Percentiles rank a stretch among this genome's conserved stretches.
phyloP scores from a whole-genome alignment of 805 yeast genomes.

The Wickerhamomyces chaumierensis region DNA sequence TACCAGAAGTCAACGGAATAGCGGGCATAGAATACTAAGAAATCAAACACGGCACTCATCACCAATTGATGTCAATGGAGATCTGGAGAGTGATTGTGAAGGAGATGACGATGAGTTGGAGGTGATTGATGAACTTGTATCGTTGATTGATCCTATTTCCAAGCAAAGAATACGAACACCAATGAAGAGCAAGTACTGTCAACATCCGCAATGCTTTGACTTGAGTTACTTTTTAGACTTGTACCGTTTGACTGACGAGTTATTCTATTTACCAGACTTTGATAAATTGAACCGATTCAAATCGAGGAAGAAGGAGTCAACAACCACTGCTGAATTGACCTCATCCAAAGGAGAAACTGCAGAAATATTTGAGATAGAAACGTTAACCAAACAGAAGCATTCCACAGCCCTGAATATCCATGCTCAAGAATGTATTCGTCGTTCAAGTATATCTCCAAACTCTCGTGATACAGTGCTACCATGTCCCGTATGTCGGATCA shows the following conservation, averaged over 20 bases:
- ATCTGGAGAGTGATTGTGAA: background rate
- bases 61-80: too few relatives aligned
- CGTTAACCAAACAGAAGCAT: too few relatives aligned
- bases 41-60: too few relatives aligned
- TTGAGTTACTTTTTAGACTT: slow-evolving; percentile 6
- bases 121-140: slow-evolving; percentile 7
- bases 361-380: background rate
- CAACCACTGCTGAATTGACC: too few relatives aligned
- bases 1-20: too few relatives aligned
- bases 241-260: slow-evolving; percentile 1
- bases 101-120: slow-evolving; percentile 6
- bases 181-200: slow-evolving; percentile 9
- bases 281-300: background rate
- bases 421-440: too few relatives aligned
- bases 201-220: slow-evolving; percentile 10
- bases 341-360: background rate
- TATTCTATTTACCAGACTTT: slow-evolving; percentile 2
- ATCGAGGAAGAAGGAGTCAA: background rate
- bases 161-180: slow-evolving; percentile 6
- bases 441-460: too few relatives aligned
- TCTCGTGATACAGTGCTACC: too few relatives aligned
- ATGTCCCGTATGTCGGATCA: slow-evolving; percentile 13
- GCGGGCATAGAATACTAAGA: too few relatives aligned
- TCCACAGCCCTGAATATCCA: too few relatives aligned
- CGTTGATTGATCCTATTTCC: slow-evolving; percentile 10